Evolutionary conservation across 345 rosid species (phyloP).

Genomic region (Lumnitzera littorea): DNA sequence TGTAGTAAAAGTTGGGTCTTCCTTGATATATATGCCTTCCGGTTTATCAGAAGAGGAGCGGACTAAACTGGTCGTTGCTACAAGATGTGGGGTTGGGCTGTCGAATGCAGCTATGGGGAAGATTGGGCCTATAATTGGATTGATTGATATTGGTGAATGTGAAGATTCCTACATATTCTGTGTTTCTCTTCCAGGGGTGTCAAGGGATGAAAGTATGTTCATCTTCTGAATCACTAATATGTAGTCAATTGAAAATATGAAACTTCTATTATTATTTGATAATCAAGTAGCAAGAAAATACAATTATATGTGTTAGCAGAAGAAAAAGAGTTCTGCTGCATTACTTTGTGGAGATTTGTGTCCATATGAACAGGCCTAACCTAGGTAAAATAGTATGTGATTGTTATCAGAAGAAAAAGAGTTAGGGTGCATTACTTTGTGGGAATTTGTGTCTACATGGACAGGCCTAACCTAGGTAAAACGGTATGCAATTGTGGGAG

Average conservation of each 20-base stretch:
- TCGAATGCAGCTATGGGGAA: constrained; percentile 64
- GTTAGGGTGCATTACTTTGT: too few relatives aligned
- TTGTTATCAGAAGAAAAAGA: too few relatives aligned
- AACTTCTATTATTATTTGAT: too few relatives aligned
- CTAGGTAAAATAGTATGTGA: too few relatives aligned
- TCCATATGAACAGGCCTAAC: too few relatives aligned
- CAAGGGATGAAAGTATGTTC: constrained; percentile 57
- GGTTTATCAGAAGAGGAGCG: constrained; percentile 31
- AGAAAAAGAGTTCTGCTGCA: too few relatives aligned
- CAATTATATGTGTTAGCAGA: too few relatives aligned
- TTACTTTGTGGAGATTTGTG: too few relatives aligned
- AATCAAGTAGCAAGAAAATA: too few relatives aligned
- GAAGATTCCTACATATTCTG: constrained; percentile 57
- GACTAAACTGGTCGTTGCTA: constrained; percentile 23
- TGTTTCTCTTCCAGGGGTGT: constrained; percentile 64
- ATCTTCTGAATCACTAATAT: not conserved
- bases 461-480: too few relatives aligned
- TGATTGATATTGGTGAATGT: constrained; percentile 50
- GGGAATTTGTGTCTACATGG: too few relatives aligned
- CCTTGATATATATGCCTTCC: constrained; percentile 45
- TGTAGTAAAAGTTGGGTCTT: constrained; percentile 29
- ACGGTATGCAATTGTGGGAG: too few relatives aligned
- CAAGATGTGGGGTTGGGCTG: constrained; percentile 45
- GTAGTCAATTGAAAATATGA: not conserved
- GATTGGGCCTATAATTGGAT: constrained; percentile 54